Evolutionary conservation across 2,329 filamentous ascomycete species (phyloP).

Genomic region (Diaporthe capsici): DNA sequence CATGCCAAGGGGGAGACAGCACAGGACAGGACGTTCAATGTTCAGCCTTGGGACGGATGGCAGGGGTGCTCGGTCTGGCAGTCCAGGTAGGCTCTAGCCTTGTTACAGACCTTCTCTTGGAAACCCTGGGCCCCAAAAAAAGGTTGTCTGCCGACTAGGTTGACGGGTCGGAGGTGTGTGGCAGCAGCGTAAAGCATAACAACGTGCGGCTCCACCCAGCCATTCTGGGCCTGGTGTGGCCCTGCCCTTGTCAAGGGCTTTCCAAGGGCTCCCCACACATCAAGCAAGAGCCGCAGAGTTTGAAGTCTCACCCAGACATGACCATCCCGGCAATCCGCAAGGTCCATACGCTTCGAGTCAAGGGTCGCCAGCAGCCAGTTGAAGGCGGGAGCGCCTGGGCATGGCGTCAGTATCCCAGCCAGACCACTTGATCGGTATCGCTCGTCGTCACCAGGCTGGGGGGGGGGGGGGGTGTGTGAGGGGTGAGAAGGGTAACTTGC

Average conservation of each 20-base stretch:
- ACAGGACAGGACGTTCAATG: not conserved
- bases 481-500: not conserved
- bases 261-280: slow-evolving; percentile 35
- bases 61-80: slow-evolving; percentile 50
- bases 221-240: slow-evolving; percentile 36
- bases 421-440: slow-evolving; percentile 25
- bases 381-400: slow-evolving; percentile 34
- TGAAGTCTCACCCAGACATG: slow-evolving; percentile 40
- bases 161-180: slow-evolving; percentile 38
- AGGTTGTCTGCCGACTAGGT: slow-evolving; percentile 35
- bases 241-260: slow-evolving; percentile 35
- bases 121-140: slow-evolving; percentile 37
- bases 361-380: slow-evolving; percentile 29
- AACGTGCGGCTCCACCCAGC: slow-evolving; percentile 38
- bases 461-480: too few relatives aligned
- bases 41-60: slow-evolving; percentile 50
- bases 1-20: slow-evolving; percentile 32
- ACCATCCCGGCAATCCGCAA: slow-evolving; percentile 36
- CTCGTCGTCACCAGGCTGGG: slow-evolving; percentile 20
- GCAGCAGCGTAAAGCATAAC: slow-evolving; percentile 35
- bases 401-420: slow-evolving; percentile 36
- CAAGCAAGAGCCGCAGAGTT: slow-evolving; percentile 39
- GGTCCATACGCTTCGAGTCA: slow-evolving; percentile 34
- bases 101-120: slow-evolving; percentile 54
- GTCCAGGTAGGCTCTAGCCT: slow-evolving; percentile 55